Evolutionary conservation across 805 yeast genomes (phyloP).

Genomic region (Pichia eremophila): DNA sequence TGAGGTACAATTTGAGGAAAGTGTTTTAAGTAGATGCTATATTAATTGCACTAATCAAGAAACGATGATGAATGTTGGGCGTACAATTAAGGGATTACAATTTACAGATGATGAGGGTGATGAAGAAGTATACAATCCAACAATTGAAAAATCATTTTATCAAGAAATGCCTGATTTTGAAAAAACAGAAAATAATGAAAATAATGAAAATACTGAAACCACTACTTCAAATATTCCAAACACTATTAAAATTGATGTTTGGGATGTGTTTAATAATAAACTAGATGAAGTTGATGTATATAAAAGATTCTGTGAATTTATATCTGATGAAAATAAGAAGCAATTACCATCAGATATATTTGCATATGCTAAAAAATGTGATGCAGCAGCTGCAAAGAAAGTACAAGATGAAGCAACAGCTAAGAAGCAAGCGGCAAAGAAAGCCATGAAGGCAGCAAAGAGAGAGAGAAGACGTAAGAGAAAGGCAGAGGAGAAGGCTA

Average conservation of each 20-base stretch:
- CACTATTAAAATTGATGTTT: slow-evolving; percentile 5
- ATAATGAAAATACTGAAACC: no score
- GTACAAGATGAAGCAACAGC: background rate
- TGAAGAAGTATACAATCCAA: slow-evolving; percentile 23
- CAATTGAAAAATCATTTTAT: slow-evolving; percentile 28
- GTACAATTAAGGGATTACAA: slow-evolving; percentile 17
- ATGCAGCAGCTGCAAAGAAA: background rate
- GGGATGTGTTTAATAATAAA: slow-evolving; percentile 1
- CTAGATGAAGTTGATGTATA: slow-evolving; percentile 1
- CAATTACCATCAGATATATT: slow-evolving; percentile 4
- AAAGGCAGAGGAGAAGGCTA: background rate
- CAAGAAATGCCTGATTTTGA: slow-evolving; percentile 19
- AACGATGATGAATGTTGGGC: slow-evolving; percentile 22
- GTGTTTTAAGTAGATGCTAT: slow-evolving; percentile 34
- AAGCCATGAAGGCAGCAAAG: background rate
- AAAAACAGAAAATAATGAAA: no score
- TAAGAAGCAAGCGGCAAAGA: background rate
- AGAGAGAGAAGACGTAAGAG: background rate
- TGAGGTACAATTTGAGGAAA: slow-evolving; percentile 29
- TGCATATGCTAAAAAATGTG: slow-evolving; percentile 2
- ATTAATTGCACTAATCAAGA: slow-evolving; percentile 25
- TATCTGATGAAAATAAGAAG: background rate
- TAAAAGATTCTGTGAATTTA: background rate
- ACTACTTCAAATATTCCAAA: no score
- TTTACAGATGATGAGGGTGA: slow-evolving; percentile 12